Percentiles rank a stretch among this genome's conserved stretches.
These are phyloP conservation scores for Xylaria sp. DNA, from an alignment of 2,329 filamentous ascomycete species.

Conservation along the genomic window DNA sequence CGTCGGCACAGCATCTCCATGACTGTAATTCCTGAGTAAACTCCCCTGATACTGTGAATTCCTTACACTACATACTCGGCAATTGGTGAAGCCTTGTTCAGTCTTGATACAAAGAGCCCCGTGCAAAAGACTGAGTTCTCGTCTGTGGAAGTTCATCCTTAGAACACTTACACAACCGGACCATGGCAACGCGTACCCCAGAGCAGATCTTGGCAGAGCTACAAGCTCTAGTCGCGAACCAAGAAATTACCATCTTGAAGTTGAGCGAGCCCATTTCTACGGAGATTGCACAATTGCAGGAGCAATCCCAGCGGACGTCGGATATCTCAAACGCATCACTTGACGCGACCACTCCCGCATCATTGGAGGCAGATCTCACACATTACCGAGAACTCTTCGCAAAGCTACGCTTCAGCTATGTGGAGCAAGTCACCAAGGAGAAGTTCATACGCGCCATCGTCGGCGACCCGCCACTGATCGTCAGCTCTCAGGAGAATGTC, in stretches of 20 bases:
- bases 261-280: slow-evolving; percentile 79
- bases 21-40: too few species aligned
- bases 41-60: neutral
- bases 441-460: slow-evolving; percentile 95
- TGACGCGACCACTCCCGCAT: slow-evolving; percentile 76
- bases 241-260: slow-evolving; percentile 78
- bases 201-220: slow-evolving; percentile 61
- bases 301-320: slow-evolving; percentile 69
- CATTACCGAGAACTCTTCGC: slow-evolving; percentile 97
- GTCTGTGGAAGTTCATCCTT: neutral
- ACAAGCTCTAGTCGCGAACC: slow-evolving; percentile 63
- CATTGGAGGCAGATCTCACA: slow-evolving; percentile 82
- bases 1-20: neutral
- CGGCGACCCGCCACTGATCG: slow-evolving; percentile 87
- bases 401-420: slow-evolving; percentile 95
- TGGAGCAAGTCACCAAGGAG: slow-evolving; percentile 98
- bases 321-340: slow-evolving; percentile 75
- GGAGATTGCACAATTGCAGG: slow-evolving; percentile 55
- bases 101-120: neutral
- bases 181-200: slow-evolving; percentile 48
- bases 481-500: slow-evolving; percentile 83
- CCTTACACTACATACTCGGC: neutral
- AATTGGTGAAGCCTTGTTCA: neutral
- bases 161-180: neutral
- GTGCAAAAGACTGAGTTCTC: neutral